Conservation (phyloP, 495 filamentous ascomycete genomes). For the Hamigera avellanea region DNA sequence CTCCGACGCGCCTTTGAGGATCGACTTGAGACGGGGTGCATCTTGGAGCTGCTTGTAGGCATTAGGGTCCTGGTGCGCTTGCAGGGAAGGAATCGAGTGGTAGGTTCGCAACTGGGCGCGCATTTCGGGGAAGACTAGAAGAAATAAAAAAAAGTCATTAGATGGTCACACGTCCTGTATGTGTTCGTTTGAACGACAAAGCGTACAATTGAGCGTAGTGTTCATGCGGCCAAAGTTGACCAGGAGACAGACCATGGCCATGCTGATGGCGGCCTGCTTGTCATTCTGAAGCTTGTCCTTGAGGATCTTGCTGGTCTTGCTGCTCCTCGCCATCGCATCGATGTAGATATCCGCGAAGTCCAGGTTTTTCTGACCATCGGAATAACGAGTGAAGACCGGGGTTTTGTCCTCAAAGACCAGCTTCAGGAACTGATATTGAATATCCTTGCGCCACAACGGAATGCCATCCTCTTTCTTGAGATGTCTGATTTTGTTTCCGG, state of each 20-base stretch:
- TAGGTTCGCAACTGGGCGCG: slow-evolving; percentile 95
- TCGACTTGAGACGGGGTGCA: slow-evolving; percentile 90
- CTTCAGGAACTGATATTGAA: slow-evolving; percentile 90
- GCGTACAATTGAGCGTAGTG: slow-evolving; percentile 89
- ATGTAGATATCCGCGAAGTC: slow-evolving; percentile 96
- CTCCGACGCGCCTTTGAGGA: slow-evolving; percentile 92
- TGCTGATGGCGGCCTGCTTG: slow-evolving; percentile 80
- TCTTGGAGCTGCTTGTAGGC: slow-evolving; percentile 98
- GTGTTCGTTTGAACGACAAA: not conserved
- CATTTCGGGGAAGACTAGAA: slow-evolving; percentile 94
- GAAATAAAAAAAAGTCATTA: slow-evolving; percentile 16
- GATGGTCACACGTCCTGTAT: not conserved
- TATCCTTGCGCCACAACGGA: slow-evolving; percentile 93
- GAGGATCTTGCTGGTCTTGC: slow-evolving; percentile 97
- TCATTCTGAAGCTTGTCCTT: slow-evolving; percentile 94
- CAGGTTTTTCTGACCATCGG: slow-evolving; percentile 54
- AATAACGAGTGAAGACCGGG: slow-evolving; percentile 78
- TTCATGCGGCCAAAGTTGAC: slow-evolving; percentile 99
- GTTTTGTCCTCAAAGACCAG: slow-evolving; percentile 80
- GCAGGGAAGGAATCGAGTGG: slow-evolving; percentile 91
- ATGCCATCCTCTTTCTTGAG: slow-evolving; percentile 97
- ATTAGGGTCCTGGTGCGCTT: slow-evolving; percentile 88
- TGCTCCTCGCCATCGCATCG: slow-evolving; percentile 95
- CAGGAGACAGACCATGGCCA: slow-evolving; percentile 98
- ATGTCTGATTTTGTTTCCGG: slow-evolving; percentile 89